Evolutionary conservation across 257 asterid genomes (phyloP).

Genomic region (Solanum dulcamara): DNA sequence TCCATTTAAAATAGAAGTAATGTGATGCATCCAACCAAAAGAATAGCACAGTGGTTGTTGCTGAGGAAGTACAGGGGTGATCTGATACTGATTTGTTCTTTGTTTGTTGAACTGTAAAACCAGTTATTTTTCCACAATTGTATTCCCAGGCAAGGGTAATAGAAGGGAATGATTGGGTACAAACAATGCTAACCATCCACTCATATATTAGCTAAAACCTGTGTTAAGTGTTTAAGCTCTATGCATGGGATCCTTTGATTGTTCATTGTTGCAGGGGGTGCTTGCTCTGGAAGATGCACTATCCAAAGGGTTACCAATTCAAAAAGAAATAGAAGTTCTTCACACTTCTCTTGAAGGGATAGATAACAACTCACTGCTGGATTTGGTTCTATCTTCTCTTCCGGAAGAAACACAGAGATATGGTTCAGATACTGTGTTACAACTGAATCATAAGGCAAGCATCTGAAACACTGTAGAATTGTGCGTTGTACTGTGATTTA

Average conservation of each 20-base stretch:
- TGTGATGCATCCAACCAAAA: not conserved
- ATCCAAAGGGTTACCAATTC: conserved; percentile 77
- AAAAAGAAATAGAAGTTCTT: conserved; percentile 66
- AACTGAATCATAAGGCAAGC: conserved; percentile 77
- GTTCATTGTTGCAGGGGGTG: conserved; percentile 48
- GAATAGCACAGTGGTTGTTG: not conserved
- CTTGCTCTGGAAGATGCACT: conserved; percentile 86
- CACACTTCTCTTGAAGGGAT: conserved; percentile 52
- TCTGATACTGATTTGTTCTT: not conserved
- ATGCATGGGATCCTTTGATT: not conserved
- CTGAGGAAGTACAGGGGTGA: not conserved
- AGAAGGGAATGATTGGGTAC: not conserved
- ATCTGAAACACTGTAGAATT: not conserved
- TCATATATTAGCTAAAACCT: not conserved
- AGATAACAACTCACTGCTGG: conserved; percentile 54
- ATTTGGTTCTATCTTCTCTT: conserved; percentile 69
- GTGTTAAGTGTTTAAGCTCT: not conserved
- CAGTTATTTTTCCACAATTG: not conserved
- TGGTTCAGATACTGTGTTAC: conserved; percentile 72
- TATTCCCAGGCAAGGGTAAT: not conserved
- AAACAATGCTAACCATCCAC: not conserved
- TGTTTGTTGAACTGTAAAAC: not conserved
- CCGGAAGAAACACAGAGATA: conserved; percentile 63
- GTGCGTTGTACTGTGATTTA: not conserved
- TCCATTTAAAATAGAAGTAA: not conserved